Evolutionary conservation across 2,329 filamentous ascomycete species (phyloP), one percentile per base, ranked within the genome.

Genomic region (Escovopsis sp.): DNA sequence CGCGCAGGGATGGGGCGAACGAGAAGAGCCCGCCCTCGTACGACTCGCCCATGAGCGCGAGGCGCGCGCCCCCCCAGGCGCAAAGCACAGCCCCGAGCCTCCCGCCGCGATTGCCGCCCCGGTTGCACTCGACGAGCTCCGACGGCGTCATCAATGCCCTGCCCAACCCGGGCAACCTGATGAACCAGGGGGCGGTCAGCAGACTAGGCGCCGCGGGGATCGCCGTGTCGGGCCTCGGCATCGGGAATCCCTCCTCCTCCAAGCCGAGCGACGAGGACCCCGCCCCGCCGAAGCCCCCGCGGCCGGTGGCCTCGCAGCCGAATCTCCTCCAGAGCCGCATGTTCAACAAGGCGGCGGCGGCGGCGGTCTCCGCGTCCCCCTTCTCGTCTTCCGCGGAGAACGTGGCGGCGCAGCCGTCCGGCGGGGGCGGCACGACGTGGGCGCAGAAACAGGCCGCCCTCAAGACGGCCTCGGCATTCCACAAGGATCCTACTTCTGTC

Each of bases 211-310:
- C 77, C 33, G 80, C 84, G 1, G 87, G 87, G 1, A 69, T 94
- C 6, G 83, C 80, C 0, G 85, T 94, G 0, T 81, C 86, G 1
- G 82, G 73, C 0, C 66, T 94, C 4, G 82, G 82, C 5, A 93
- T 94, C 47, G 79, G 77, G 43, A 15, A 15, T 15, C 15, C 15
- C 15, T 15, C 15, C 15, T 52, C 55, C 50, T 48, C 47, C 53
- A 51, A 55, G 48, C 44, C 58, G 55, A 39, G 56, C 48, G 46
- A 33, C 12, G 44, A 45, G 8, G 38, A 30, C 6, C 4, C 53
- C 36, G 45, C 50, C 36, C 50, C 56, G 34, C 51, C 55, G 45
- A 49, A 55, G 41, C 55, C 53, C 40, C 55, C 56, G 26, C 51
- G 51, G 36, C 52, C 49, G 8, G 41, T 19, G 10, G 33, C 39